Base-by-base conservation (phyloP, 345 rosid genomes). In the Bruguiera sexangula region DNA sequence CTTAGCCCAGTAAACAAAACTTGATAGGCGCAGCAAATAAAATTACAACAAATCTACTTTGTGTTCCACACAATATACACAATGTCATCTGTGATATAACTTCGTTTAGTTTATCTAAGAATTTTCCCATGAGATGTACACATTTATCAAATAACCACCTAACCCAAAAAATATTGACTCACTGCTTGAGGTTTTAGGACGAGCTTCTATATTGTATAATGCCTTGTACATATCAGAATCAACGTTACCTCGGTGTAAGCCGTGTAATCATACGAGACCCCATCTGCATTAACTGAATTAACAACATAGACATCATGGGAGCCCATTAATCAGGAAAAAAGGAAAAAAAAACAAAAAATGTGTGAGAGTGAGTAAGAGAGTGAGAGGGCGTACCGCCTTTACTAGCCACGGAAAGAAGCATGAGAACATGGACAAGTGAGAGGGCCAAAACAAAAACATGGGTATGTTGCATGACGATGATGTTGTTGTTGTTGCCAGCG, bases 181-280 rank as follows among this genome's bases (percentile, higher is more conserved):
- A 2, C 15, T 9, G 13, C 10, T 39, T 39, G 46, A 39, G 46
- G 46, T 39, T 39, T 39, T 2, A 39, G 46, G 46, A 39, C 15
- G 46, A 39, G 46, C 46, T 39, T 39, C 46, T 39, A 3, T 39
- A 2, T 39, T 39, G 48, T 0, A 9, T 2, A 39, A 39, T 39
- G 48, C 48, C 48, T 39, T 39, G 48, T 2, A 39, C 13, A 39
- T 2, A 13, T 55, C 60, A 19, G 15, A 27, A 26, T 13, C 8
- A 43, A 31, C 4, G 30, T 77, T 74, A 93, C 98, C 96, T 88
- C 82, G 0, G 82, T 82, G 63, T 88, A 87, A 6, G 93, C 96
- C 36, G 88, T 85, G 46, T 79, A 78, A 79, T 93, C 98, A 71
- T 93, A 93, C 24, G 75, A 36, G 22, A 84, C 85, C 22, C 87